Evolutionary conservation across 106 monocot genomes (phyloP).

Genomic region (Apostasia ramifera): DNA sequence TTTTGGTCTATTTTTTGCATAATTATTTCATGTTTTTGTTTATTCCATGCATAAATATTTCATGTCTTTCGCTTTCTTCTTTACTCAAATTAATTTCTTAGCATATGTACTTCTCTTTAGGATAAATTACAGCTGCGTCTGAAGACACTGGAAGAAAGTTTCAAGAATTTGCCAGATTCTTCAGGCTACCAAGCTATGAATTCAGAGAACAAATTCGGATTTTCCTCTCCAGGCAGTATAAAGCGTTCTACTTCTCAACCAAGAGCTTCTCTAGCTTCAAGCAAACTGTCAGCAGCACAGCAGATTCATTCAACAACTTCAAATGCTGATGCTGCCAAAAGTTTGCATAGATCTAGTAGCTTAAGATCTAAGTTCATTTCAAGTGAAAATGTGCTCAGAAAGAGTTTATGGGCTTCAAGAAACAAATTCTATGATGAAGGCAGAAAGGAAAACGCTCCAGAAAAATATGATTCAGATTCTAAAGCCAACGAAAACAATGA

Average conservation of each 20-base stretch:
- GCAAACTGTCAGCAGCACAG: conserved; percentile 13
- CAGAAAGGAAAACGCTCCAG: conserved; percentile 31
- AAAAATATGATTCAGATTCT: conserved; percentile 4
- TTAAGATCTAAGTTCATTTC: conserved; percentile 12
- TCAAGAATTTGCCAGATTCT: conserved; percentile 28
- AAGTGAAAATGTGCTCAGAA: conserved; percentile 19
- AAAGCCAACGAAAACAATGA: background rate
- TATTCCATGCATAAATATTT: background rate
- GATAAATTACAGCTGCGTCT: conserved; percentile 50
- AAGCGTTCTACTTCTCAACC: conserved; percentile 20
- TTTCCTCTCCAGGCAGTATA: background rate
- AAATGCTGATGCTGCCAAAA: conserved; percentile 10
- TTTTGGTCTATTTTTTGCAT: background rate
- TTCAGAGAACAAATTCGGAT: conserved; percentile 6
- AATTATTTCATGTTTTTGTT: background rate
- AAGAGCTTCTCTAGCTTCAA: conserved; percentile 15
- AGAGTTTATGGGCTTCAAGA: conserved; percentile 26
- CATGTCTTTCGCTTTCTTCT: background rate
- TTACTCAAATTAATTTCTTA: no score
- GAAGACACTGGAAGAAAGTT: conserved; percentile 49
- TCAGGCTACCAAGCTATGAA: conserved; percentile 12
- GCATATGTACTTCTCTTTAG: conserved; percentile 9
- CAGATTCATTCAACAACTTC: conserved; percentile 19
- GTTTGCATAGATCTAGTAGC: conserved; percentile 8
- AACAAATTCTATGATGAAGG: conserved; percentile 22